phyloP scores from a whole-genome alignment of 2,329 filamentous ascomycete genomes.

The Monosporascus sp. region DNA sequence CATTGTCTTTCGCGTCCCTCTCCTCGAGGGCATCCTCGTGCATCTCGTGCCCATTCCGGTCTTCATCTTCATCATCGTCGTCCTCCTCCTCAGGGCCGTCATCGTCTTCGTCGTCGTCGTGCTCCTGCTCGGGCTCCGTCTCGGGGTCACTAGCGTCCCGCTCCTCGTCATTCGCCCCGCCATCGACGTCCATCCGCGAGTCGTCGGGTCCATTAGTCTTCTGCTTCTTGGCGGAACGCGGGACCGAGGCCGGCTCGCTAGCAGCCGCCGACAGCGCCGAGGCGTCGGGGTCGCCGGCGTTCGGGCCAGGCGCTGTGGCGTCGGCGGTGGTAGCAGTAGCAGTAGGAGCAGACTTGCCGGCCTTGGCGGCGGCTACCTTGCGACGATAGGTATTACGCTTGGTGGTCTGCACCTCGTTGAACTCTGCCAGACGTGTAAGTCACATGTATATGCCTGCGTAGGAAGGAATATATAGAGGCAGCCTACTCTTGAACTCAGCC shows the following conservation, averaged over 20 bases:
- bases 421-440: conserved; percentile 42
- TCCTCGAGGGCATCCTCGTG: conserved; percentile 30
- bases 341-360: conserved; percentile 22
- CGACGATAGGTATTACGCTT: conserved; percentile 70
- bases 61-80: conserved; percentile 39
- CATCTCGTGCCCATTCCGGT: conserved; percentile 36
- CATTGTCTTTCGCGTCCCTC: conserved; percentile 31
- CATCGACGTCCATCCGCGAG: conserved; percentile 42
- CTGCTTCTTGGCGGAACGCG: conserved; percentile 33
- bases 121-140: conserved; percentile 38
- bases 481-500: conserved; percentile 69
- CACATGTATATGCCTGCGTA: not conserved
- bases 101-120: conserved; percentile 45
- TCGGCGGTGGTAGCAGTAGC: not conserved
- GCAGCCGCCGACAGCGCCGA: conserved; percentile 20
- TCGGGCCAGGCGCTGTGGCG: not conserved
- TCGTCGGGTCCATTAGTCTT: conserved; percentile 31
- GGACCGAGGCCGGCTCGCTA: conserved; percentile 11
- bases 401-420: conserved; percentile 66
- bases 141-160: conserved; percentile 35
- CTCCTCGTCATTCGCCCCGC: conserved; percentile 25
- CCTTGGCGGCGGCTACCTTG: conserved; percentile 63
- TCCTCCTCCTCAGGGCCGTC: conserved; percentile 51
- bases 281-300: conserved; percentile 27
- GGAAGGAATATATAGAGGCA: not conserved